Evolutionary conservation across 257 asterid genomes (phyloP).

Genomic region (Solanum pinnatisectum): DNA sequence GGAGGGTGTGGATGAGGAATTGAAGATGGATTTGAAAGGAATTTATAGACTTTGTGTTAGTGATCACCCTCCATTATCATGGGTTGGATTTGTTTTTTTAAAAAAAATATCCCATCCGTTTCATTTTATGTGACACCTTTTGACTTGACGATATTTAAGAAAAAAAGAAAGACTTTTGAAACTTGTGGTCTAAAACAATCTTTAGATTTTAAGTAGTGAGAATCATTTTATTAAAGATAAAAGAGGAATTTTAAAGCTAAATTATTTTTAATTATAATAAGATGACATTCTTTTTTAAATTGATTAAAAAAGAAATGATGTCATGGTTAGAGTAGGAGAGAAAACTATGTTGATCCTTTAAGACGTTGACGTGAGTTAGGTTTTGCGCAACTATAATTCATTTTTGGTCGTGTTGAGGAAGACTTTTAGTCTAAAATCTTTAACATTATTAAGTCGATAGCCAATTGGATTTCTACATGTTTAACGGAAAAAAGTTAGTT

Average conservation of each 20-base stretch:
- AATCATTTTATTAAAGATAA: no score
- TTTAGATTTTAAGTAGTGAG: no score
- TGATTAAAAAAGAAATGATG: no score
- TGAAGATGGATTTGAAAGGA: background rate
- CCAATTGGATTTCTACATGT: background rate
- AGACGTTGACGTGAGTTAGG: background rate
- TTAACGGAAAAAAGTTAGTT: background rate
- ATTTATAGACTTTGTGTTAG: background rate
- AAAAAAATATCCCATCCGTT: background rate
- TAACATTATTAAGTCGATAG: background rate
- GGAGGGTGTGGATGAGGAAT: background rate
- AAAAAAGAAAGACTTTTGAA: no score
- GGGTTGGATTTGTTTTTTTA: background rate
- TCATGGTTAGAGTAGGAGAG: background rate
- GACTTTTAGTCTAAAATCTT: background rate
- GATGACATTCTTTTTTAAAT: fast-evolving
- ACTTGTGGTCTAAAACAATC: background rate
- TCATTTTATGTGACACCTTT: no score
- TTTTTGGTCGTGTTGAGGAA: background rate
- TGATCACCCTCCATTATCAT: background rate
- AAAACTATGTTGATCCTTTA: background rate
- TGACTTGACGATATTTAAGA: no score
- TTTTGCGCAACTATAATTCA: background rate
- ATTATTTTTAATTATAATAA: no score
- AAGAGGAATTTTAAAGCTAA: no score